These are phyloP conservation scores for Candida andamanensis DNA, from an alignment of 805 yeast species.

Conservation along the genomic window DNA sequence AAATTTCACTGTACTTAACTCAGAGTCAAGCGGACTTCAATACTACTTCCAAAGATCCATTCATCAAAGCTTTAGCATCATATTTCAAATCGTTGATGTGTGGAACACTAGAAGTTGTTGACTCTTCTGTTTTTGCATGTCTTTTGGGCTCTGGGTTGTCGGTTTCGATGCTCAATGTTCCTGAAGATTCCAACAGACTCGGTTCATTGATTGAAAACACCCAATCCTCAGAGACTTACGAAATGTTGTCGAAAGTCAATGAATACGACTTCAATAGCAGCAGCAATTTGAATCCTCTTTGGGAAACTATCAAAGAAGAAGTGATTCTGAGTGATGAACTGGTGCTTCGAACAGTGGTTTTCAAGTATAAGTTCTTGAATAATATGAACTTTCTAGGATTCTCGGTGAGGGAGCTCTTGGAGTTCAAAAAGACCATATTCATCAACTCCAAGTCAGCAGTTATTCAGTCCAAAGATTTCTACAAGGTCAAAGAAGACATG, in stretches of 20 bases:
- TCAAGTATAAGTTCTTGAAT: slow-evolving; percentile 27
- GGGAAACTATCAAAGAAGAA: slow-evolving; percentile 7
- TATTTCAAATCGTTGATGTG: slow-evolving; percentile 3
- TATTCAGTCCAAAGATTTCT: slow-evolving; percentile 22
- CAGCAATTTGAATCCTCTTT: slow-evolving; percentile 4
- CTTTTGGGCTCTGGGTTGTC: slow-evolving; percentile 12
- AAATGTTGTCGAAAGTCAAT: slow-evolving; percentile 4
- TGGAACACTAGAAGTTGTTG: slow-evolving; percentile 1
- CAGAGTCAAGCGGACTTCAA: slow-evolving; percentile 4
- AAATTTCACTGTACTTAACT: slow-evolving; percentile 14
- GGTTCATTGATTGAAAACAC: slow-evolving; percentile 1
- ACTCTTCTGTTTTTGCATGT: slow-evolving; percentile 5
- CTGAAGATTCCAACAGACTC: slow-evolving; percentile 1
- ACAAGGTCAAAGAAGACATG: slow-evolving; percentile 40
- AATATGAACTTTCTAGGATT: slow-evolving; percentile 8
- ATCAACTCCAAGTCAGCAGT: slow-evolving; percentile 11
- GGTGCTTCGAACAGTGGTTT: slow-evolving; percentile 12
- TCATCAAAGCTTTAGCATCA: slow-evolving; percentile 1
- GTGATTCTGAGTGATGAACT: slow-evolving; percentile 15
- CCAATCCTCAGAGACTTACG: slow-evolving; percentile 4
- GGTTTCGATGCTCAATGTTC: not conserved
- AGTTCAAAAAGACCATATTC: slow-evolving; percentile 16
- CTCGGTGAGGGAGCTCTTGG: slow-evolving; percentile 13
- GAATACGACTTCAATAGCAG: not conserved
- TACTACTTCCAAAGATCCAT: slow-evolving; percentile 1